Evolutionary conservation across 1,139 yeast genomes (phyloP), one percentile per base, ranked within the genome.

Genomic region (Pichia sp.): DNA sequence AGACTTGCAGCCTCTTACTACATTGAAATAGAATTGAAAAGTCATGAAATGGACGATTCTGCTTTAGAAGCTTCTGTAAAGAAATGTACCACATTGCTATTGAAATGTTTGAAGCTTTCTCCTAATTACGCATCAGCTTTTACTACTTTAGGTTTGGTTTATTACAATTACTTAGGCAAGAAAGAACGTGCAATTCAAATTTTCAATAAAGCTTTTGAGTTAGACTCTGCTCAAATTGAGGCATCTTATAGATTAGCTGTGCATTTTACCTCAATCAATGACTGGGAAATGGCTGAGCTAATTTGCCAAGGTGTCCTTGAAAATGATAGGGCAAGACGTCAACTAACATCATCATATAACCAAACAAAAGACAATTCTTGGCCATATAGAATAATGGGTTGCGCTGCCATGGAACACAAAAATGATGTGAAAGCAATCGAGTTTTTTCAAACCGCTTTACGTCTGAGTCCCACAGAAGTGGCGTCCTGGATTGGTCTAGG

Each of bases 401-500:
- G 88, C 50, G 75, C 84, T 2, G 72, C 82, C 7, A 65, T 91
- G 49, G 89, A 86, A 54, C 67, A 64, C 22, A 85, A 80, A 49
- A 80, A 84, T 51, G 86, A 79, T 51, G 78, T 78, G 3, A 79
- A 78, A 43, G 95, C 98, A 0, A 80, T 89, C 34, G 91, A 84
- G 58, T 79, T 84, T 76, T 88, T 86, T 55, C 98, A 91, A 61
- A 74, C 79, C 23, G 89, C 96, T 0, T 66, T 93, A 42, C 71
- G 97, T 47, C 66, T 84, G 50, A 67, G 78, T 30, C 67, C 83
- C 0, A 55, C 59, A 43, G 96, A 91, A 61, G 60, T 73, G 8
- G 80, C 84, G 51, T 80, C 95, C 11, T 89, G 97, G 97, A 69
- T 84, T 21, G 96, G 96, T 0, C 67, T 91, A 30, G 98, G 98